A percentile compares a stretch with the other conserved stretches of the same genome.
phyloP scores from a whole-genome alignment of 768 basidiomycete genomes.

The Naganishia vishniacii region DNA sequence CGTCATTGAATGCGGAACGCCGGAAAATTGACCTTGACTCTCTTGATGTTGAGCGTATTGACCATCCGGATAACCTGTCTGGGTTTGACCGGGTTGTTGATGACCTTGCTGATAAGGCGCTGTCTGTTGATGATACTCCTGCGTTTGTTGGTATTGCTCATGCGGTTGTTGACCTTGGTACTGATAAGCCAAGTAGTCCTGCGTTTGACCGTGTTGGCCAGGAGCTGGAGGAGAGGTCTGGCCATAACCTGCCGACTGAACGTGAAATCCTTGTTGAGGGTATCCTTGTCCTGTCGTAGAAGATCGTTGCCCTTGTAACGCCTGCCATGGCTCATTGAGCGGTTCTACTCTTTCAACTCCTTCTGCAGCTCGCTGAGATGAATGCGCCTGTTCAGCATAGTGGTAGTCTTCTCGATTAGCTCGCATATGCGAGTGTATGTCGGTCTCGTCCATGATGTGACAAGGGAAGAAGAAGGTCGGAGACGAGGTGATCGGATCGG shows the following conservation, averaged over 20 bases:
- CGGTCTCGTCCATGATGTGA: constrained; percentile 22
- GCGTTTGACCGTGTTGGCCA: not conserved
- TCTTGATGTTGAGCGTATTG: constrained; percentile 1
- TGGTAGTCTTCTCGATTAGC: not conserved
- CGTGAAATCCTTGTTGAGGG: not conserved
- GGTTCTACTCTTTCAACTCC: constrained; percentile 19
- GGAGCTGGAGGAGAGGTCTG: not conserved
- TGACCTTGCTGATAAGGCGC: constrained; percentile 1
- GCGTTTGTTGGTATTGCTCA: constrained; percentile 1
- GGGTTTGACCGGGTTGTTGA: not conserved
- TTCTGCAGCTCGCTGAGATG: not conserved
- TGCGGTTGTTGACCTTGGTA: constrained; percentile 16
- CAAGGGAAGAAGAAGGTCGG: too few species aligned
- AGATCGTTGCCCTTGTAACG: not conserved
- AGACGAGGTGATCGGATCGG: too few species aligned
- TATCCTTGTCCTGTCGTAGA: not conserved
- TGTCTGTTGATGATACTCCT: not conserved
- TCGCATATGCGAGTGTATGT: constrained; percentile 19
- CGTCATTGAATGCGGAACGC: not conserved
- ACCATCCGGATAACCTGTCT: not conserved
- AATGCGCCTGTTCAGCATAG: constrained; percentile 8
- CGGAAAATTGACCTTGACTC: not conserved
- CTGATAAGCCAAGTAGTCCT: not conserved
- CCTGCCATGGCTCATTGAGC: constrained; percentile 9
- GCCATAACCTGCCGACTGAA: not conserved